Conservation (phyloP, 2,329 filamentous ascomycete species). For the Diaporthe nobilis region DNA sequence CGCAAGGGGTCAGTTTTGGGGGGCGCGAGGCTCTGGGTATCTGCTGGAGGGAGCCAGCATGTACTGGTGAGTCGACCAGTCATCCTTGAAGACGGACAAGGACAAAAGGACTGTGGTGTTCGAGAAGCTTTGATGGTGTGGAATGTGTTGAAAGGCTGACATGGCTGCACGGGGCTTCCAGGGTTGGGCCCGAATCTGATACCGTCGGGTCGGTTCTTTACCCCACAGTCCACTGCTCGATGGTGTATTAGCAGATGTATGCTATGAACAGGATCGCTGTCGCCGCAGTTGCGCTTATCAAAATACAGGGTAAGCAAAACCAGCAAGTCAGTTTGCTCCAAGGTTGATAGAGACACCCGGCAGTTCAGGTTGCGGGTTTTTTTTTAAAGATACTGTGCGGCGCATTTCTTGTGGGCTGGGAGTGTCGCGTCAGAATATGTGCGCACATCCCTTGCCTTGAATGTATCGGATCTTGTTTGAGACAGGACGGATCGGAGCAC, state of each 20-base stretch:
- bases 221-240: not conserved
- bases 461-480: not conserved
- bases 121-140: constrained; percentile 26
- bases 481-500: not conserved
- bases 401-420: too few species aligned
- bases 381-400: not conserved
- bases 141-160: not conserved
- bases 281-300: constrained; percentile 11
- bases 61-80: not conserved
- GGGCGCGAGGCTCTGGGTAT: not conserved
- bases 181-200: constrained; percentile 29
- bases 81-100: not conserved
- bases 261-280: constrained; percentile 13
- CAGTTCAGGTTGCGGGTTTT: not conserved
- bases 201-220: constrained; percentile 33
- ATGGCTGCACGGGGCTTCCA: constrained; percentile 9
- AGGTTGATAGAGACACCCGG: not conserved
- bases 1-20: constrained; percentile 9
- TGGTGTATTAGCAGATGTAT: not conserved
- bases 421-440: not conserved
- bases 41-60: not conserved
- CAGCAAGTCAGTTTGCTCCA: not conserved
- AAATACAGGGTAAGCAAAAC: not conserved
- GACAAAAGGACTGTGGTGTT: constrained; percentile 9
- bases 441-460: not conserved